Conservation (phyloP, 2,329 filamentous ascomycete genomes). For the Xylaria sp. region DNA sequence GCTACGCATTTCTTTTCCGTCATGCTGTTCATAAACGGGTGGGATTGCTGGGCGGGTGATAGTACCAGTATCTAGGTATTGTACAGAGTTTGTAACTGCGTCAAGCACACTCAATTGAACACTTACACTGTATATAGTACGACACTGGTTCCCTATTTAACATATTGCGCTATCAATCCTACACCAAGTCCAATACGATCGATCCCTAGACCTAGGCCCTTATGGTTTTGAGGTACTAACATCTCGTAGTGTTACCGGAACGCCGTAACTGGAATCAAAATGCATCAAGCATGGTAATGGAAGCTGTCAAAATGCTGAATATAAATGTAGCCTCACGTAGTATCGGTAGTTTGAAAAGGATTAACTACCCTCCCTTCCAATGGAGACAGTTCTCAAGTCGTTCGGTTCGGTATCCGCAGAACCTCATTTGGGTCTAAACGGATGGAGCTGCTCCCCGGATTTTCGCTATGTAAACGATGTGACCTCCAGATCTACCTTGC, state of each 20-base stretch:
- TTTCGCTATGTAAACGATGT: slow-evolving; percentile 28
- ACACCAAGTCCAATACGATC: neutral
- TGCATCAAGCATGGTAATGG: neutral
- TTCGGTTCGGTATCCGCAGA: slow-evolving; percentile 25
- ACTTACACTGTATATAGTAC: neutral
- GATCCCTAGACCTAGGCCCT: neutral
- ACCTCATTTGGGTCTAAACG: slow-evolving; percentile 17
- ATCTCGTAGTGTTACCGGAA: neutral
- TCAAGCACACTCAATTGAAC: neutral
- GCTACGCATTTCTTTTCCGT: too few species aligned
- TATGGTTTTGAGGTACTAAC: neutral
- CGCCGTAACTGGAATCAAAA: neutral
- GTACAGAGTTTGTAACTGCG: neutral
- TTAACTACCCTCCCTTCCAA: neutral
- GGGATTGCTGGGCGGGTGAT: too few species aligned
- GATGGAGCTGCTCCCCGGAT: slow-evolving; percentile 29
- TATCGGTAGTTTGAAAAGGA: neutral
- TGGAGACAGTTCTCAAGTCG: neutral
- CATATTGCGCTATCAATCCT: neutral
- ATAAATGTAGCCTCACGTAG: too few species aligned
- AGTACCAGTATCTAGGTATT: too few species aligned
- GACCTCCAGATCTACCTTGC: slow-evolving; percentile 14
- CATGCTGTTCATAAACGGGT: too few species aligned
- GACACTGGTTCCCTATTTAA: neutral
- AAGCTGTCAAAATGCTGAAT: neutral